Evolutionary conservation across 371 early-diverging fungal genomes (phyloP).

Genomic region (Mortierella sp.): DNA sequence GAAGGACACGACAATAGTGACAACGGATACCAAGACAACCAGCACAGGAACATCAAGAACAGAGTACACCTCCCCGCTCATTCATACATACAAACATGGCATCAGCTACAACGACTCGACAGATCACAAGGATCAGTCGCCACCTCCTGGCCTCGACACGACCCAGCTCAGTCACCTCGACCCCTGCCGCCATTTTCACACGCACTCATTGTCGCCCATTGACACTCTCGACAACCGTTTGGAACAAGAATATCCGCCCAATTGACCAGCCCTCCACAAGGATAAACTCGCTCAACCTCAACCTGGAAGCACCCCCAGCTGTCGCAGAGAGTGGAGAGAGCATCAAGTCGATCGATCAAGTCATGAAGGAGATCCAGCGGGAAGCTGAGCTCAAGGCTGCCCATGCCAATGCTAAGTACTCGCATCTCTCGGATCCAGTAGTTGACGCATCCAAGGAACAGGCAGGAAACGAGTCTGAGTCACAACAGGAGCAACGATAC

Average conservation of each 20-base stretch:
- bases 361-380: slow-evolving; percentile 34
- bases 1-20: not conserved
- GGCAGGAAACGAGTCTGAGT: not conserved
- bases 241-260: not conserved
- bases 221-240: not conserved
- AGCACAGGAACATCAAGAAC: not conserved
- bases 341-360: slow-evolving; percentile 42
- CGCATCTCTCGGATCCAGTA: not conserved
- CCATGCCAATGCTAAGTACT: not conserved
- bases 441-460: slow-evolving; percentile 4
- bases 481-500: slow-evolving; percentile 2
- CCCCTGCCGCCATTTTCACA: not conserved
- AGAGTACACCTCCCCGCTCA: not conserved
- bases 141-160: not conserved
- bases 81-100: not conserved
- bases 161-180: not conserved
- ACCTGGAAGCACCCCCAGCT: not conserved
- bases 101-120: not conserved
- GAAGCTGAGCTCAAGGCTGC: slow-evolving; percentile 13
- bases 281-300: slow-evolving; percentile 17
- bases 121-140: slow-evolving; percentile 6
- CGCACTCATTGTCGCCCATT: not conserved
- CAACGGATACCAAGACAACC: not conserved
- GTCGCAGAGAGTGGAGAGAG: slow-evolving; percentile 15
- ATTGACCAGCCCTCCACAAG: slow-evolving; percentile 34